These are phyloP conservation scores for Paramecium tetraurelia DNA, from an alignment of 73 alveolate species.

Conservation along the genomic window DNA sequence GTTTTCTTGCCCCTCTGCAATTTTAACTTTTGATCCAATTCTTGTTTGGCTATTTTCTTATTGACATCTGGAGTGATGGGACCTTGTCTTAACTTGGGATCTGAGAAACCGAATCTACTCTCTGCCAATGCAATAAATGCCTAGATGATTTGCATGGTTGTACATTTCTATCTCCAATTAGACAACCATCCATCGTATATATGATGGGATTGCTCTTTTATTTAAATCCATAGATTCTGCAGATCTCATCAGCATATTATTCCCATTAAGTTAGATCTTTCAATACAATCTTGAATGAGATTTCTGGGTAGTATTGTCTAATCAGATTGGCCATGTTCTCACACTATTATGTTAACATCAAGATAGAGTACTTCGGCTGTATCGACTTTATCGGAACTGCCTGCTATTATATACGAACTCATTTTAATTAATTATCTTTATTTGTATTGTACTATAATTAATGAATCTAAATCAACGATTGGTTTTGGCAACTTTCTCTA, in stretches of 20 bases:
- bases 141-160: neutral
- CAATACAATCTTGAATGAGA: slow-evolving; percentile 44
- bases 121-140: slow-evolving; percentile 43
- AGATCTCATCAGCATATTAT: slow-evolving; percentile 50
- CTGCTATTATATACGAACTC: slow-evolving; percentile 51
- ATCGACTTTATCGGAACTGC: slow-evolving; percentile 48
- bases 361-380: slow-evolving; percentile 6
- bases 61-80: slow-evolving; percentile 48
- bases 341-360: neutral
- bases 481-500: slow-evolving; percentile 98
- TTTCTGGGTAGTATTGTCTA: slow-evolving; percentile 34
- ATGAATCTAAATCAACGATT: slow-evolving; percentile 80
- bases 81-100: slow-evolving; percentile 41
- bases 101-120: slow-evolving; percentile 34
- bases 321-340: slow-evolving; percentile 50
- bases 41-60: slow-evolving; percentile 42
- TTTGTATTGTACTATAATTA: neutral
- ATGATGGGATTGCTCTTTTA: slow-evolving; percentile 39
- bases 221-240: slow-evolving; percentile 43
- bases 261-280: slow-evolving; percentile 54
- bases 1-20: neutral
- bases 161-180: slow-evolving; percentile 51
- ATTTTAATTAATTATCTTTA: neutral
- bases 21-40: slow-evolving; percentile 18
- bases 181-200: slow-evolving; percentile 34